Evolutionary conservation across 2,329 filamentous ascomycete species (phyloP).

Genomic region (Penicillium frequentans): DNA sequence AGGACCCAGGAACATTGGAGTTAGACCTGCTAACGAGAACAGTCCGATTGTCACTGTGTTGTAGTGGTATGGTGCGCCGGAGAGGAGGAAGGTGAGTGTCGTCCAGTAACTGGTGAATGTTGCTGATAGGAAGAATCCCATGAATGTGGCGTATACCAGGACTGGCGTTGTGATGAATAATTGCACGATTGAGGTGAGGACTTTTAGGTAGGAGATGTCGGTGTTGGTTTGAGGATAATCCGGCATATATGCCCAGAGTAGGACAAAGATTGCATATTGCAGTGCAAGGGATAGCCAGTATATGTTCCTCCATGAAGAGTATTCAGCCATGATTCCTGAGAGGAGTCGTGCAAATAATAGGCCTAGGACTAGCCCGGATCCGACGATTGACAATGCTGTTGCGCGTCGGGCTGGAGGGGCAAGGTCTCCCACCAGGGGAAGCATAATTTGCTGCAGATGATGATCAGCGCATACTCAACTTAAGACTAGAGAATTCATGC

Average conservation of each 20-base stretch:
- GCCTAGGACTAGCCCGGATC: slow-evolving; percentile 72
- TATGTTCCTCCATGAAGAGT: slow-evolving; percentile 71
- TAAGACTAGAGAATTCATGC: neutral
- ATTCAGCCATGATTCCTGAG: slow-evolving; percentile 73
- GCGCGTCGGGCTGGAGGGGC: slow-evolving; percentile 69
- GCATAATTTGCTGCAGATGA: slow-evolving; percentile 61
- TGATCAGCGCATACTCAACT: neutral
- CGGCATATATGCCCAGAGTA: slow-evolving; percentile 73
- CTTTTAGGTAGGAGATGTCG: slow-evolving; percentile 62
- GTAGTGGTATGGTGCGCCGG: slow-evolving; percentile 68
- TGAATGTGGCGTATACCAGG: slow-evolving; percentile 67
- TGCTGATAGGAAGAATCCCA: slow-evolving; percentile 62
- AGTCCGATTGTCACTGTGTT: slow-evolving; percentile 69
- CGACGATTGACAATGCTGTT: slow-evolving; percentile 69
- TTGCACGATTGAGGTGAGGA: slow-evolving; percentile 64
- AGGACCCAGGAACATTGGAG: slow-evolving; percentile 66
- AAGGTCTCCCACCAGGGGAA: slow-evolving; percentile 76
- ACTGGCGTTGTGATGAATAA: slow-evolving; percentile 67
- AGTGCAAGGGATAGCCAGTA: slow-evolving; percentile 76
- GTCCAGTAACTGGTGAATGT: slow-evolving; percentile 71
- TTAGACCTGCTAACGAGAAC: slow-evolving; percentile 75
- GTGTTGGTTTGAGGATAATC: slow-evolving; percentile 77
- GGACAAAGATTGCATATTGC: slow-evolving; percentile 65
- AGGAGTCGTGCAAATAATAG: slow-evolving; percentile 74
- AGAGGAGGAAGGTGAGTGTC: slow-evolving; percentile 76